Conservation (phyloP, 495 filamentous ascomycete species). For the Hypoxylon fuscum region DNA sequence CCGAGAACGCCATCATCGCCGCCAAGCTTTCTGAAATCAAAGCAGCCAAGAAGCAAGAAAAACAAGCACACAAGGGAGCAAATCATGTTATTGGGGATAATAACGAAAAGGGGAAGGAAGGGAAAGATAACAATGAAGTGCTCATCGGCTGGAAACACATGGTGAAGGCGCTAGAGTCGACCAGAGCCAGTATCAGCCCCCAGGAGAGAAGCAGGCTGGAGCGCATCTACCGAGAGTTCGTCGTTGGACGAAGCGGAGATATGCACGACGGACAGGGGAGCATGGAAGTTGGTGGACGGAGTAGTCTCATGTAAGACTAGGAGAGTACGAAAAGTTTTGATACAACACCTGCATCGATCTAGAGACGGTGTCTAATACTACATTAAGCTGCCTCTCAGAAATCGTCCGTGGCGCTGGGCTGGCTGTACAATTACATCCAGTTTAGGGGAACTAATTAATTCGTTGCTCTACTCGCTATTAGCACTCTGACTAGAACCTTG, state of each 20-base stretch:
- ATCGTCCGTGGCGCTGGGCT: no score
- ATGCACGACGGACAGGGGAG: conserved; percentile 90
- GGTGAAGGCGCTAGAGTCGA: conserved; percentile 75
- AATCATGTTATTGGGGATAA: conserved; percentile 39
- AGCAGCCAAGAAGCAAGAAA: conserved; percentile 67
- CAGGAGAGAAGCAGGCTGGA: conserved; percentile 77
- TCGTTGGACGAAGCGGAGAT: conserved; percentile 89
- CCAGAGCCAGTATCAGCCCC: conserved; percentile 80
- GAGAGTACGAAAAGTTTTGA: not conserved
- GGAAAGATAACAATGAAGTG: conserved; percentile 65
- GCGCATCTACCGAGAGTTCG: conserved; percentile 90
- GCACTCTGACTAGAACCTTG: no score
- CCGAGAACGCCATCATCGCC: conserved; percentile 75
- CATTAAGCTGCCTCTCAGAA: not conserved
- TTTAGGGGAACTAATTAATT: no score
- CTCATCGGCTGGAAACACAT: conserved; percentile 89
- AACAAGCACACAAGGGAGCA: conserved; percentile 57
- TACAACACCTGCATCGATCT: conserved; percentile 1
- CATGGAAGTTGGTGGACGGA: conserved; percentile 90
- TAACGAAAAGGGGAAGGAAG: conserved; percentile 46
- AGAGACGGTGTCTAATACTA: not conserved
- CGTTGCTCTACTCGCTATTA: no score
- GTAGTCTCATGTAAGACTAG: conserved; percentile 80
- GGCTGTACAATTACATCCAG: no score
- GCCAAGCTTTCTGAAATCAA: conserved; percentile 80